These are phyloP conservation scores for Pseudocercospora cruenta DNA, from an alignment of 2,329 filamentous ascomycete species.

Conservation along the genomic window DNA sequence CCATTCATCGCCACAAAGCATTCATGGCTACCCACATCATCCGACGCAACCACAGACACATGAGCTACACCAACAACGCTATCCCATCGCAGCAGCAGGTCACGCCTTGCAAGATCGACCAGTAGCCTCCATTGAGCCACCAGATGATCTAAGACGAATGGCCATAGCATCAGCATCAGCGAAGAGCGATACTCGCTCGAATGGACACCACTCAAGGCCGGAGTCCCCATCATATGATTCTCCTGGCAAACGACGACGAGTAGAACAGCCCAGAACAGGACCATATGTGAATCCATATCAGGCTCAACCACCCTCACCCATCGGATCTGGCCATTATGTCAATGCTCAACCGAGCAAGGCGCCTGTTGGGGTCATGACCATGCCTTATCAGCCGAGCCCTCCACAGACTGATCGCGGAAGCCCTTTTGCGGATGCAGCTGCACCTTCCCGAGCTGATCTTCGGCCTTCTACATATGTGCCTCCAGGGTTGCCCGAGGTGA, in stretches of 20 bases:
- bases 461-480: conserved; percentile 1
- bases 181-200: not conserved
- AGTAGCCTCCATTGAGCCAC: conserved; percentile 31
- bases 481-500: not conserved
- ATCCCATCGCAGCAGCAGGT: conserved; percentile 6
- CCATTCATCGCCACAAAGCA: conserved; percentile 11
- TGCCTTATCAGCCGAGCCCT: not conserved
- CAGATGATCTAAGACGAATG: conserved; percentile 24
- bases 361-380: not conserved
- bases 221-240: conserved; percentile 17
- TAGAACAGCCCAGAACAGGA: conserved; percentile 6
- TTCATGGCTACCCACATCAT: conserved; percentile 1
- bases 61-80: conserved; percentile 8
- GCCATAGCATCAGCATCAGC: conserved; percentile 20
- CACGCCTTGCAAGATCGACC: conserved; percentile 24
- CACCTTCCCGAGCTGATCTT: not conserved
- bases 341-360: not conserved
- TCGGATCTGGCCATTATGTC: not conserved
- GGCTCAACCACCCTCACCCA: conserved; percentile 5
- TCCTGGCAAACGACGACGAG: conserved; percentile 16
- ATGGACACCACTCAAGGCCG: conserved; percentile 16
- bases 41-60: not conserved
- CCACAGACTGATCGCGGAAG: conserved; percentile 9
- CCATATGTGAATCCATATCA: not conserved
- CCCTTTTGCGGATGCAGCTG: conserved; percentile 8